A percentile compares a stretch with the other conserved stretches of the same genome.
Conservation (phyloP, 306 rosid genomes). For the Lathyrus sativus region DNA sequence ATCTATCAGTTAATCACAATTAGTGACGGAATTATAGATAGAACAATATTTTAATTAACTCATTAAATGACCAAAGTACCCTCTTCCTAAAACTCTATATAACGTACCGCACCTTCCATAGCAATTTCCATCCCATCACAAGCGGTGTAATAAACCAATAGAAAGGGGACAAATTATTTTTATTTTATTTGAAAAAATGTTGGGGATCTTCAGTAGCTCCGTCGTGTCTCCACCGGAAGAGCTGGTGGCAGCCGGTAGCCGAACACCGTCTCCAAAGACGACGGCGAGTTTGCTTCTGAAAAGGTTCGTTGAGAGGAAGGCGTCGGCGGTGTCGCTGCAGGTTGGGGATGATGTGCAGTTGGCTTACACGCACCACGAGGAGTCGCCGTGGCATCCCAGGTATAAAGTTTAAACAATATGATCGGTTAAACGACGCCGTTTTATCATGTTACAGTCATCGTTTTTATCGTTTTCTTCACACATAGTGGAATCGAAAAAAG, state of each 20-base stretch:
- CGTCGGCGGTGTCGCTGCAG: slow-evolving; percentile 68
- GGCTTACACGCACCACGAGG: slow-evolving; percentile 79
- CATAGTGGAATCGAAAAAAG: neutral
- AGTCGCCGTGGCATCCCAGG: slow-evolving; percentile 79
- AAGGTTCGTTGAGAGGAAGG: slow-evolving; percentile 57
- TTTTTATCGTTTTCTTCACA: neutral
- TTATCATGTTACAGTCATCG: neutral
- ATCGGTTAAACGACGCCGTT: slow-evolving; percentile 28
- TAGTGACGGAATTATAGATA: slow-evolving; percentile 35
- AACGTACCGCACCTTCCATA: neutral
- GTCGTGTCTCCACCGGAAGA: slow-evolving; percentile 91
- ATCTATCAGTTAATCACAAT: neutral
- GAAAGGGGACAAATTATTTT: neutral
- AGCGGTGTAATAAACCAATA: slow-evolving; percentile 13
- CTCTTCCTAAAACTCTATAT: slow-evolving; percentile 44
- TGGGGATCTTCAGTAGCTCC: slow-evolving; percentile 85
- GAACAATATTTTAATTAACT: neutral
- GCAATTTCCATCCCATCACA: slow-evolving; percentile 23
- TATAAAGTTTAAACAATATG: slow-evolving; percentile 33
- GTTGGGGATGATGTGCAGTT: slow-evolving; percentile 74
- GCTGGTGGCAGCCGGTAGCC: slow-evolving; percentile 86
- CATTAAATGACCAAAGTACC: slow-evolving; percentile 30
- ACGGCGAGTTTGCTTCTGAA: slow-evolving; percentile 57
- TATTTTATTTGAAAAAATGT: slow-evolving; percentile 46
- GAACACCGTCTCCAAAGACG: slow-evolving; percentile 92